Percentiles rank a stretch among this genome's conserved stretches.
Evolutionary conservation across 306 rosid genomes (phyloP).

Genomic region (Medicago ruthenica): DNA sequence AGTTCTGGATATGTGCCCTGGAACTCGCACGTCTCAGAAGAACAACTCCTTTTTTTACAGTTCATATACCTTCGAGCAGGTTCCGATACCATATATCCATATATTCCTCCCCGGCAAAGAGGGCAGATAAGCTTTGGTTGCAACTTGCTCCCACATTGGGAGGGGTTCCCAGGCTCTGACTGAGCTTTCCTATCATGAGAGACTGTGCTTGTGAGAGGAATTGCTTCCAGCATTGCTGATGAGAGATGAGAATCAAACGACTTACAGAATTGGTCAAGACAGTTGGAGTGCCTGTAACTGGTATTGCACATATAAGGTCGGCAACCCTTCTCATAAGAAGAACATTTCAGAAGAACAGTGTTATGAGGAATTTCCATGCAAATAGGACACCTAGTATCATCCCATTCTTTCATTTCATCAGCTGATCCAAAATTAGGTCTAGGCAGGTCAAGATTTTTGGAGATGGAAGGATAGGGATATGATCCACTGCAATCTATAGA

Average conservation of each 20-base stretch:
- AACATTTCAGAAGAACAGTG: constrained; percentile 74
- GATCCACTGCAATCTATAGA: constrained; percentile 52
- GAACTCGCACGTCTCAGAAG: constrained; percentile 73
- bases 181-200: constrained; percentile 51
- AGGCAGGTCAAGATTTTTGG: constrained; percentile 45
- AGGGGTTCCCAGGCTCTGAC: constrained; percentile 45
- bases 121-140: constrained; percentile 67
- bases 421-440: constrained; percentile 47
- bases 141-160: constrained; percentile 47
- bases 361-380: constrained; percentile 89
- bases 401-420: constrained; percentile 69
- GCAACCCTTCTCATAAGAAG: constrained; percentile 77
- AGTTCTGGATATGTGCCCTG: constrained; percentile 73
- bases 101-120: constrained; percentile 81
- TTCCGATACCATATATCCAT: constrained; percentile 67
- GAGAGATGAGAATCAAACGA: constrained; percentile 60
- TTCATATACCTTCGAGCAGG: constrained; percentile 74
- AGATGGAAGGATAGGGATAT: constrained; percentile 57
- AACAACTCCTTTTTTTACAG: constrained; percentile 68
- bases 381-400: constrained; percentile 76
- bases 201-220: constrained; percentile 54
- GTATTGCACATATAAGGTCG: constrained; percentile 85
- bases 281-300: constrained; percentile 83
- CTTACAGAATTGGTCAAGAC: constrained; percentile 86
- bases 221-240: constrained; percentile 57